phyloP scores from a whole-genome alignment of 768 basidiomycete genomes.

The Lentinula aciculospora region DNA sequence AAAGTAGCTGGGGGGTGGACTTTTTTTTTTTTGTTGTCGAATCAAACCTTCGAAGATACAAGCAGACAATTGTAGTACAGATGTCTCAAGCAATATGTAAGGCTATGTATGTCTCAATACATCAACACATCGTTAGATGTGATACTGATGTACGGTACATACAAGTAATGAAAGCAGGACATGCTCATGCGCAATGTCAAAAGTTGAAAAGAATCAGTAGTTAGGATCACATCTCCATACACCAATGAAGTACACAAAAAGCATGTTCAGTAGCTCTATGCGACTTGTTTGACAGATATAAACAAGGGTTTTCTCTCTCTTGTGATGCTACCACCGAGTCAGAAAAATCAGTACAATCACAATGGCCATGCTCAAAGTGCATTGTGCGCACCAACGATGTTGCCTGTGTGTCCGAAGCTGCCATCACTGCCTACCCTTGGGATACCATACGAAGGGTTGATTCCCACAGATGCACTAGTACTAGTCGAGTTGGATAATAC shows the following conservation, averaged over 20 bases:
- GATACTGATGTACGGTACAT: not conserved
- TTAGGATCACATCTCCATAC: no score
- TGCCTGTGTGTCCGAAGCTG: constrained; percentile 78
- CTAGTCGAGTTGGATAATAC: constrained; percentile 35
- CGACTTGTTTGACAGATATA: constrained; percentile 39
- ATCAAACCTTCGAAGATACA: no score
- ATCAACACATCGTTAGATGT: no score
- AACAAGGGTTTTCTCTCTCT: constrained; percentile 40
- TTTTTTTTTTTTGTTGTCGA: no score
- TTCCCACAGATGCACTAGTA: constrained; percentile 66
- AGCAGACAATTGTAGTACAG: no score
- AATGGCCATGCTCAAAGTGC: constrained; percentile 63
- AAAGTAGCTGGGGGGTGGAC: no score
- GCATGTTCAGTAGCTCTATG: constrained; percentile 65
- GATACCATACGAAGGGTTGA: constrained; percentile 80
- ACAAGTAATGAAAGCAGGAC: not conserved
- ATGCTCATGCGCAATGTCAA: constrained; percentile 28
- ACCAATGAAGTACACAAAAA: constrained; percentile 62
- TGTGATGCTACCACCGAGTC: no score
- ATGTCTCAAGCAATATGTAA: no score
- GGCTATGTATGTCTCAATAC: no score
- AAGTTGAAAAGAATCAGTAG: constrained; percentile 77
- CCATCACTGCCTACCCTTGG: constrained; percentile 50
- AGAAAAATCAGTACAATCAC: constrained; percentile 48
- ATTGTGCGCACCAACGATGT: constrained; percentile 79